A percentile compares a stretch with the other conserved stretches of the same genome.
Evolutionary conservation across 164 flowering plant genomes (phyloP).

Genomic region (Dillenia turbinata): DNA sequence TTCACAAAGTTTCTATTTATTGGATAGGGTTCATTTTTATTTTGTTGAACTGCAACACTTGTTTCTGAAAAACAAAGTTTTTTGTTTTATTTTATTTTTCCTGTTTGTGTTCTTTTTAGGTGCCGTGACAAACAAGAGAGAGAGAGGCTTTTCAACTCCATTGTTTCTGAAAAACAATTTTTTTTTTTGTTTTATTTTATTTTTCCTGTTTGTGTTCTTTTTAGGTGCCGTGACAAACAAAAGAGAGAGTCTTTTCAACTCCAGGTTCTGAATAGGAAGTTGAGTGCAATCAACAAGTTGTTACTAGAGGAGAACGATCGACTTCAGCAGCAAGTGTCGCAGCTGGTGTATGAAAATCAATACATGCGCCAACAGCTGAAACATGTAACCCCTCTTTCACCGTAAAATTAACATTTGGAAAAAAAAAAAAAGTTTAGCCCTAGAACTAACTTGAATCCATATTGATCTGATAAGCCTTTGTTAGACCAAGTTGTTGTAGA

Average conservation of each 20-base stretch:
- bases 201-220: not conserved
- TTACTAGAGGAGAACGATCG: conserved; percentile 72
- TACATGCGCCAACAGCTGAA: conserved; percentile 59
- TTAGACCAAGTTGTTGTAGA: too few relatives aligned
- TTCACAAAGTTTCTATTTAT: too few relatives aligned
- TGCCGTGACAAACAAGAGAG: conserved; percentile 60
- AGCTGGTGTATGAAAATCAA: conserved; percentile 60
- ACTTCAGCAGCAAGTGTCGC: conserved; percentile 68
- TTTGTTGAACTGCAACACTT: not conserved
- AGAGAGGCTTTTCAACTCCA: conserved; percentile 62
- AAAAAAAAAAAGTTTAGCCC: too few relatives aligned
- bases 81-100: not conserved
- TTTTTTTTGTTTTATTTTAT: conserved; percentile 4
- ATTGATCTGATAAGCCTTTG: too few relatives aligned
- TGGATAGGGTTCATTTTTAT: not conserved
- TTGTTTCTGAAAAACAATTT: not conserved
- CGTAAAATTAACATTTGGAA: too few relatives aligned
- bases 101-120: conserved; percentile 18
- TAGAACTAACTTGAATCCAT: too few relatives aligned
- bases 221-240: conserved; percentile 64
- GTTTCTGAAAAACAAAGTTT: not conserved
- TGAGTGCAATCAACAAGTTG: conserved; percentile 59
- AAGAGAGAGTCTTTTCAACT: conserved; percentile 61
- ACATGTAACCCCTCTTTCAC: conserved; percentile 23
- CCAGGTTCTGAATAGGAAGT: conserved; percentile 60